Evolutionary conservation across 805 yeast genomes (phyloP).

Genomic region (Kodamaea leandrae): DNA sequence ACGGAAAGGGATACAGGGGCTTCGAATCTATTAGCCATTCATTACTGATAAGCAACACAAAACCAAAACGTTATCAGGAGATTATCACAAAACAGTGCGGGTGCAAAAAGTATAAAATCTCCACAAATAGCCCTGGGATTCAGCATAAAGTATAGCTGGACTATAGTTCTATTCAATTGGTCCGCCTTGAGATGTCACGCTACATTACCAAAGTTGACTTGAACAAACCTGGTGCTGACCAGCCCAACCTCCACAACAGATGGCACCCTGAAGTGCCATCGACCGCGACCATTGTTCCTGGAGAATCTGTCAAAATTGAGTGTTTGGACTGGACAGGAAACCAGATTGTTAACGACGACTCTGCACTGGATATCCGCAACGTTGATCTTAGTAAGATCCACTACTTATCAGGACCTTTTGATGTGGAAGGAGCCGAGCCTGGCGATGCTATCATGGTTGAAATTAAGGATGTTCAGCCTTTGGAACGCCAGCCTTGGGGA

Average conservation of each 20-base stretch:
- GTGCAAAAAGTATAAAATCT: neutral
- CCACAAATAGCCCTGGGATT: neutral
- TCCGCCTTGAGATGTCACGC: conserved; percentile 8
- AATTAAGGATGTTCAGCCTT: conserved; percentile 51
- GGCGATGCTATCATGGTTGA: conserved; percentile 51
- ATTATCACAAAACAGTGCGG: neutral
- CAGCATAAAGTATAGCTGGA: neutral
- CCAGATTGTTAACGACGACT: conserved; percentile 45
- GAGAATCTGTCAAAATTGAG: conserved; percentile 47
- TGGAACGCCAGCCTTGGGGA: conserved; percentile 54
- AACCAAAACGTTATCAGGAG: neutral
- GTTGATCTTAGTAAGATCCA: conserved; percentile 47
- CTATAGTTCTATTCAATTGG: too few species aligned
- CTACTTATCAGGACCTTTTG: conserved; percentile 49
- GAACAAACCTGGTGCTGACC: conserved; percentile 44
- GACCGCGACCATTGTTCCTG: conserved; percentile 36
- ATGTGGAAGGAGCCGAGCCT: conserved; percentile 42
- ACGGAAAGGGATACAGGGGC: too few species aligned
- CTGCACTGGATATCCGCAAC: conserved; percentile 47
- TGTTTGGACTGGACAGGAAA: conserved; percentile 58
- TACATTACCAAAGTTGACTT: conserved; percentile 37
- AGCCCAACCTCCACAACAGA: conserved; percentile 48
- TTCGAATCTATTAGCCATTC: too few species aligned
- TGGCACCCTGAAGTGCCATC: conserved; percentile 55
- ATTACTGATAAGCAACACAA: neutral